Conservation (phyloP, 2,329 filamentous ascomycete genomes). For the Fusarium lateritium region DNA sequence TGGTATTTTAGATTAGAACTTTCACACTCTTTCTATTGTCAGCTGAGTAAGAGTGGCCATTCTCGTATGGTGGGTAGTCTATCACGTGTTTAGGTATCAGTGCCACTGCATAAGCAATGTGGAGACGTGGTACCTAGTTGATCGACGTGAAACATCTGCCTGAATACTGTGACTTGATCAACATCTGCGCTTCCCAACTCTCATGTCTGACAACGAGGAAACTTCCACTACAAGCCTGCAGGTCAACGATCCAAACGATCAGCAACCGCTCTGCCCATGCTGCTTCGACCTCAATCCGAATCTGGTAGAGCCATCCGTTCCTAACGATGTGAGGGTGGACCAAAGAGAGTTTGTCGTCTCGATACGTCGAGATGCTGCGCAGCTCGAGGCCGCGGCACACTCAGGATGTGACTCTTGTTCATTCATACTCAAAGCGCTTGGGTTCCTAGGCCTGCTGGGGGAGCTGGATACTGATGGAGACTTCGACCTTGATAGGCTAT, state of each 20-base stretch:
- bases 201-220: background rate
- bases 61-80: constrained; percentile 4
- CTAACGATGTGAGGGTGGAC: constrained; percentile 14
- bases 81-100: constrained; percentile 26
- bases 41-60: constrained; percentile 12
- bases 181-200: background rate
- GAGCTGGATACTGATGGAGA: background rate
- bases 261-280: constrained; percentile 4
- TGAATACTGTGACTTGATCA: background rate
- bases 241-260: background rate
- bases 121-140: background rate
- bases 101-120: background rate
- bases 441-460: constrained; percentile 8
- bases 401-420: constrained; percentile 26
- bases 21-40: background rate
- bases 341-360: background rate
- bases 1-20: constrained; percentile 19
- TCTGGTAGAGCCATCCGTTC: background rate
- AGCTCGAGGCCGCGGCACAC: background rate
- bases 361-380: constrained; percentile 3
- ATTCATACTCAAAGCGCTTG: constrained; percentile 21
- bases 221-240: too few species aligned
- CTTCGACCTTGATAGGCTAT: background rate
- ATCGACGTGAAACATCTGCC: background rate
- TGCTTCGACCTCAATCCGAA: constrained; percentile 27